Evolutionary conservation across 805 yeast species (phyloP).

Genomic region (Wickerhamiella alocasiicola): DNA sequence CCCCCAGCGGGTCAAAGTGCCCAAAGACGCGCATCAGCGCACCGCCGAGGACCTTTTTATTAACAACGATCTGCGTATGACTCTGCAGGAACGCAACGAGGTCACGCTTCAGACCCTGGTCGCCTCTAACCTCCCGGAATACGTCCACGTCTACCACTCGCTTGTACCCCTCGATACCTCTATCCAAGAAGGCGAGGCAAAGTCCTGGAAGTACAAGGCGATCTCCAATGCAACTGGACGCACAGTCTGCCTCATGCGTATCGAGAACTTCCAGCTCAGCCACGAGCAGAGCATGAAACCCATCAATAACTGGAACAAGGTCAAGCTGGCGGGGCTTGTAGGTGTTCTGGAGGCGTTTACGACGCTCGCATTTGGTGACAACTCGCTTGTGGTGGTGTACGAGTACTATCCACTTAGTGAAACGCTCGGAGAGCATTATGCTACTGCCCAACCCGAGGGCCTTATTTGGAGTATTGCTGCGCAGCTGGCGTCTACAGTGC

Average conservation of each 20-base stretch:
- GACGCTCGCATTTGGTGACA: conserved; percentile 72
- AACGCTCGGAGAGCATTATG: conserved; percentile 60
- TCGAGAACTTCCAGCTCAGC: conserved; percentile 44
- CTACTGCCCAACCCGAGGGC: conserved; percentile 42
- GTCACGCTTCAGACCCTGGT: conserved; percentile 62
- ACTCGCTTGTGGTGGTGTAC: conserved; percentile 61
- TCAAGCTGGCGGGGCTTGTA: conserved; percentile 46
- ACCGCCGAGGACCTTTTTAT: conserved; percentile 59
- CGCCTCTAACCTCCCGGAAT: conserved; percentile 52
- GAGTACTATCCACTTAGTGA: conserved; percentile 73
- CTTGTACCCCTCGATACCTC: conserved; percentile 63
- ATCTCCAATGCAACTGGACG: conserved; percentile 67
- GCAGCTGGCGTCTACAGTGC: conserved; percentile 61
- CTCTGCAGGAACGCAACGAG: conserved; percentile 59
- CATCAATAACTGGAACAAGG: conserved; percentile 55
- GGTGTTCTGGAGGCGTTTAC: conserved; percentile 72
- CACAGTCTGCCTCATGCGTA: conserved; percentile 60
- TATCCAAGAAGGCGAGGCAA: conserved; percentile 23
- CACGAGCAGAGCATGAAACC: conserved; percentile 49
- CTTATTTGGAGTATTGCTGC: conserved; percentile 63
- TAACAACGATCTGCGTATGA: conserved; percentile 57
- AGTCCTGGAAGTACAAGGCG: conserved; percentile 64
- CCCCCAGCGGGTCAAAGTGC: conserved; percentile 40
- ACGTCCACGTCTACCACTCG: conserved; percentile 73
- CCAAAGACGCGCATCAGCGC: conserved; percentile 59